Percentiles rank a stretch among this genome's conserved stretches.
Conservation (phyloP, 2,329 filamentous ascomycete genomes). For the Diaporthe ilicicola region DNA sequence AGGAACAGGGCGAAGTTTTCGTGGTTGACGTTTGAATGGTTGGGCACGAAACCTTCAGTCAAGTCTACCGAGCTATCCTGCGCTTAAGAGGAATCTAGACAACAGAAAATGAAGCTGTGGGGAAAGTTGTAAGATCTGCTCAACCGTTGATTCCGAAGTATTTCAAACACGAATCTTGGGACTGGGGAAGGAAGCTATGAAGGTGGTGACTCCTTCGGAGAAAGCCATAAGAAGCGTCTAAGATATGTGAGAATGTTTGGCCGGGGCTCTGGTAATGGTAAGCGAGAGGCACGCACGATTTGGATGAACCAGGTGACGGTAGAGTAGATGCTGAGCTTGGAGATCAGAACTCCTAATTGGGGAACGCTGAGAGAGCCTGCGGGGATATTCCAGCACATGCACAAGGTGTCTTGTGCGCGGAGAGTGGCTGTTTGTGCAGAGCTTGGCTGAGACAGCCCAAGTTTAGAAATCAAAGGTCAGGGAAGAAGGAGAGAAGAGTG, state of each 20-base stretch:
- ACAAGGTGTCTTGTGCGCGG: no score
- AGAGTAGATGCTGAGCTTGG: neutral
- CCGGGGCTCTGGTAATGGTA: neutral
- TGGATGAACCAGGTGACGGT: neutral
- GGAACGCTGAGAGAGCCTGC: neutral
- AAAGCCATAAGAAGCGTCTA: neutral
- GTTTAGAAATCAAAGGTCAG: neutral
- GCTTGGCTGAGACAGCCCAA: neutral
- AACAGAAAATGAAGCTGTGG: neutral
- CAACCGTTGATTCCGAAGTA: neutral
- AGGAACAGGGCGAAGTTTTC: neutral
- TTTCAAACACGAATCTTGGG: neutral
- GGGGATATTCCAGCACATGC: neutral
- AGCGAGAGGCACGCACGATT: neutral
- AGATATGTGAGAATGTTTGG: neutral
- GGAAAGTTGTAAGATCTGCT: neutral
- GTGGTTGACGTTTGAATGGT: slow-evolving; percentile 29
- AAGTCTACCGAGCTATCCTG: no score
- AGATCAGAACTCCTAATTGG: neutral
- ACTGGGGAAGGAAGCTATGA: neutral
- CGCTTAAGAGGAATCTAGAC: neutral
- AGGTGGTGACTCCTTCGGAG: neutral
- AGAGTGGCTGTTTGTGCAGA: neutral
- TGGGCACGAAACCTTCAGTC: neutral
- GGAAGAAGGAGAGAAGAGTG: neutral